These are phyloP conservation scores for Beauveria pseudobassiana DNA, from an alignment of 2,329 filamentous ascomycete genomes.

Conservation along the genomic window DNA sequence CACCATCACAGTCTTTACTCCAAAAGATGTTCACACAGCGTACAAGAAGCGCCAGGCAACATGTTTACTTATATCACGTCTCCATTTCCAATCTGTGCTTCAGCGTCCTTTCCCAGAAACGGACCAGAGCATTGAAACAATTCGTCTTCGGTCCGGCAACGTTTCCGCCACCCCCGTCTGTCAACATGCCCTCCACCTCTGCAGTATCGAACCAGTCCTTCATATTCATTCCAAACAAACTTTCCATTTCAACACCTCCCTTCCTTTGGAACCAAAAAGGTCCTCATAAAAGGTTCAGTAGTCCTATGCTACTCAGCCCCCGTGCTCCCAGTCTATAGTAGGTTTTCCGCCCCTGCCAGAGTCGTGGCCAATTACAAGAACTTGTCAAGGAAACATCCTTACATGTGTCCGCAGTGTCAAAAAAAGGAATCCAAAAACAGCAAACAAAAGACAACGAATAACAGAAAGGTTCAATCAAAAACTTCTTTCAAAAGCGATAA, in stretches of 20 bases:
- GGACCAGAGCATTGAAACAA: neutral
- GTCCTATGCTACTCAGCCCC: neutral
- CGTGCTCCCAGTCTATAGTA: slow-evolving; percentile 4
- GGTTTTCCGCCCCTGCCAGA: slow-evolving; percentile 1
- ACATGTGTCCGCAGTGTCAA: neutral
- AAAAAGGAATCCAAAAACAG: slow-evolving; percentile 11
- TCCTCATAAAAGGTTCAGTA: neutral
- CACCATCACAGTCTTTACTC: neutral
- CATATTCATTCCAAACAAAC: neutral
- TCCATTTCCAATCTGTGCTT: neutral
- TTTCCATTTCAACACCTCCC: slow-evolving; percentile 2
- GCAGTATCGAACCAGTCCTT: neutral
- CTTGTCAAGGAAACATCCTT: neutral
- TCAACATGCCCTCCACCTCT: neutral
- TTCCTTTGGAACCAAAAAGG: neutral
- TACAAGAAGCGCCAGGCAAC: neutral
- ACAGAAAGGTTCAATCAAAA: slow-evolving; percentile 1
- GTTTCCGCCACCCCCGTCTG: neutral
- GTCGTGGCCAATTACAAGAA: neutral
- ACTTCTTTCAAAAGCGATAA: neutral
- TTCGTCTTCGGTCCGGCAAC: neutral
- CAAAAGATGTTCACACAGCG: neutral
- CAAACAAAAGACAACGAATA: slow-evolving; percentile 14
- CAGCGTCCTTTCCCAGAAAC: neutral
- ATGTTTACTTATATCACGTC: neutral